A percentile compares a stretch with the other conserved stretches of the same genome.
Evolutionary conservation across 306 rosid species (phyloP).

Genomic region (Vicia sativa): DNA sequence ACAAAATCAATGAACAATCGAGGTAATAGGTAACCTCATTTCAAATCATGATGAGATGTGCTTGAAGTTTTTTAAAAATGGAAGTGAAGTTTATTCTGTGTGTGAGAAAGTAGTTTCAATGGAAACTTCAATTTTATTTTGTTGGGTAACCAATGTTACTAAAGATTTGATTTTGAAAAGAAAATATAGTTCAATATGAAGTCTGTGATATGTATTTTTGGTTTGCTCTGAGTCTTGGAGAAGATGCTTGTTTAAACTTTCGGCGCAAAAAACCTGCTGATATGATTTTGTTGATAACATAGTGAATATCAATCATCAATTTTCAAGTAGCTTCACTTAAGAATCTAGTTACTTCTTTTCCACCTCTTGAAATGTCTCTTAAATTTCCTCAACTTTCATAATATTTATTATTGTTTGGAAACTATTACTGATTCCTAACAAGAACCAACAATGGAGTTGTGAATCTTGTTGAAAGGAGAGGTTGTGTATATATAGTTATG

Average conservation of each 20-base stretch:
- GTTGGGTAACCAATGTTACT: background rate
- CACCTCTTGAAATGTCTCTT: background rate
- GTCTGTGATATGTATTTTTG: background rate
- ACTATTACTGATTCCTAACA: background rate
- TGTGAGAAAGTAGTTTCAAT: slow-evolving; percentile 15
- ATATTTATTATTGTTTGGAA: background rate
- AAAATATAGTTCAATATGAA: background rate
- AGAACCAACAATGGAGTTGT: slow-evolving; percentile 1
- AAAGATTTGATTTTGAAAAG: background rate
- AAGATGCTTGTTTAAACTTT: slow-evolving; percentile 2
- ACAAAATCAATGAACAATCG: slow-evolving; percentile 64
- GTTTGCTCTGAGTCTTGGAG: background rate
- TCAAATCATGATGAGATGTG: background rate
- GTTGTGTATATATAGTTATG: background rate
- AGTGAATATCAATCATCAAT: background rate
- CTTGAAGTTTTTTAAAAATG: slow-evolving; percentile 19
- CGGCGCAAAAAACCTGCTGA: slow-evolving; percentile 14
- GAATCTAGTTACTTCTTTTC: background rate
- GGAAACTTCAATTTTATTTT: slow-evolving; percentile 23
- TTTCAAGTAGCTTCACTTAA: background rate
- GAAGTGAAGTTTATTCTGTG: background rate
- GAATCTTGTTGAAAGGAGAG: background rate
- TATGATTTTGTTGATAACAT: slow-evolving; percentile 4
- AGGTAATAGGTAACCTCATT: slow-evolving; percentile 51
- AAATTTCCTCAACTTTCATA: background rate